Conservation (phyloP, 768 basidiomycete genomes). For the Auricularia cornea region DNA sequence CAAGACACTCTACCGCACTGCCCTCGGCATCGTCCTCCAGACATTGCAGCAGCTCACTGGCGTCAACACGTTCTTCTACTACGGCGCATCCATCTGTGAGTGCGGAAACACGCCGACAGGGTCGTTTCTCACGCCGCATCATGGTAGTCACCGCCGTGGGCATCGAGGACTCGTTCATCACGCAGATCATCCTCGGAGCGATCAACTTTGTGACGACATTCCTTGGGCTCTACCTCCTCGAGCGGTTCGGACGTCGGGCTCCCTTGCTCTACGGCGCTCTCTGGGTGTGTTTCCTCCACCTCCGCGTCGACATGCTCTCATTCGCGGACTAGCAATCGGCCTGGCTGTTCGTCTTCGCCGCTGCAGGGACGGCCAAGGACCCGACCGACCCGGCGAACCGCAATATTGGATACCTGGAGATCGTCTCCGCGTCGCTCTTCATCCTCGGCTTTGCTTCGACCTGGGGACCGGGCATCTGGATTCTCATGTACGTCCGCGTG, state of each 20-base stretch:
- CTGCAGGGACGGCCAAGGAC: slow-evolving; percentile 57
- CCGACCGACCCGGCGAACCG: slow-evolving; percentile 39
- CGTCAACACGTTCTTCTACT: slow-evolving; percentile 46
- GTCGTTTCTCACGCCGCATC: slow-evolving; percentile 2
- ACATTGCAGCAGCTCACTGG: slow-evolving; percentile 66
- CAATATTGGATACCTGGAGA: slow-evolving; percentile 52
- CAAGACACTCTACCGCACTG: slow-evolving; percentile 57
- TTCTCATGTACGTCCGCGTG: slow-evolving; percentile 36
- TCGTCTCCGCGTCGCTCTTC: slow-evolving; percentile 61
- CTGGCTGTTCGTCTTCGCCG: slow-evolving; percentile 68
- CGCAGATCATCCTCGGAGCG: slow-evolving; percentile 58
- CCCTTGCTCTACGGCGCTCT: slow-evolving; percentile 62
- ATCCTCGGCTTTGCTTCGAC: slow-evolving; percentile 65
- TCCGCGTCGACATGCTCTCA: not conserved
- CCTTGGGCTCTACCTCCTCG: slow-evolving; percentile 66
- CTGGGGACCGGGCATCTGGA: slow-evolving; percentile 72
- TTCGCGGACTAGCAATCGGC: slow-evolving; percentile 31
- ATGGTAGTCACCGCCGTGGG: slow-evolving; percentile 63
- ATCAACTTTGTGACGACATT: slow-evolving; percentile 66
- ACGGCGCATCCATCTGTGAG: slow-evolving; percentile 2
- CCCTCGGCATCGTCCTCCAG: slow-evolving; percentile 58
- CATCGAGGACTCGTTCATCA: slow-evolving; percentile 55
- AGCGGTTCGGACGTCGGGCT: slow-evolving; percentile 57
- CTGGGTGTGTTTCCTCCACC: slow-evolving; percentile 29
- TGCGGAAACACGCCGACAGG: no score